Evolutionary conservation across 257 asterid species (phyloP).

Genomic region (Paulownia fortunei): DNA sequence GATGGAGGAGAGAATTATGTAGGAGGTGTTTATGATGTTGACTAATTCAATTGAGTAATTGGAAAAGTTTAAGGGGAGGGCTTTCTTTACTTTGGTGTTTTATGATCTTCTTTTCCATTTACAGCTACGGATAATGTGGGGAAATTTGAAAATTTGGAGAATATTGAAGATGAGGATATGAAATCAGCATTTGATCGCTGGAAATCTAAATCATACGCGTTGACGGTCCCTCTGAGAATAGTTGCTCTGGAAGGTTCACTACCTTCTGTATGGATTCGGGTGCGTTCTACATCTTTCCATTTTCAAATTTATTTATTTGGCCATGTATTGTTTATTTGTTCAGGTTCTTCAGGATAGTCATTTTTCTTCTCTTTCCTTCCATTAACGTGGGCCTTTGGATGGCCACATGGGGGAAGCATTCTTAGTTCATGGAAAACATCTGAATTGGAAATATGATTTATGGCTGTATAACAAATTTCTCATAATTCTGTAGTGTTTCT

Average conservation of each 20-base stretch:
- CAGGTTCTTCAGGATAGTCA: neutral
- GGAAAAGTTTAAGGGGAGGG: neutral
- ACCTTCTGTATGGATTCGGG: constrained; percentile 89
- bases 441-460: neutral
- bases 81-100: neutral
- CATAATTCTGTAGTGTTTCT: no score
- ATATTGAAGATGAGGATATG: constrained; percentile 55
- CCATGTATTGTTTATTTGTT: neutral
- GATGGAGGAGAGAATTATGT: neutral
- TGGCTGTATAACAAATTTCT: neutral
- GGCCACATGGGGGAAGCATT: no score
- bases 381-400: neutral
- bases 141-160: constrained; percentile 43
- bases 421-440: no score
- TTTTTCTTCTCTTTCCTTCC: neutral
- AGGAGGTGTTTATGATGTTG: neutral
- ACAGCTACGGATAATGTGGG: constrained; percentile 41
- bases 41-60: neutral
- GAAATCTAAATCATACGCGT: constrained; percentile 83
- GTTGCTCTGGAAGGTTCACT: constrained; percentile 82
- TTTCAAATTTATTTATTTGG: neutral
- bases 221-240: constrained; percentile 77
- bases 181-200: constrained; percentile 77
- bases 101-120: constrained; percentile 15
- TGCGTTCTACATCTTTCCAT: constrained; percentile 34